Evolutionary conservation across 257 asterid genomes (phyloP), one percentile per base, ranked within the genome.

Genomic region (Orobanche coerulescens): DNA sequence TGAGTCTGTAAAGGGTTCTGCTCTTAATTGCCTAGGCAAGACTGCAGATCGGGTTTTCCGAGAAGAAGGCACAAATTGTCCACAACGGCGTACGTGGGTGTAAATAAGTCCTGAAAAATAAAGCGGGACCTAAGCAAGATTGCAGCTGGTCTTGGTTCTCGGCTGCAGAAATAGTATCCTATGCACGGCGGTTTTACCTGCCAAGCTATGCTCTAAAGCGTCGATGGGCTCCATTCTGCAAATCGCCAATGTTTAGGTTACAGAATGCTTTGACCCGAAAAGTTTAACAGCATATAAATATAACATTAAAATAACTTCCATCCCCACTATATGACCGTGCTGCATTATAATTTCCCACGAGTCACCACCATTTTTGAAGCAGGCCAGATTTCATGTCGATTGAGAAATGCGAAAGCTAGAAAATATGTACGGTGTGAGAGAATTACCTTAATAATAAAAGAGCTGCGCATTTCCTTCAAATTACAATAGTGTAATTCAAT

Each of bases 401-500:
- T 75, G 1, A 86, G 71, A 16, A 89, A 76, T 1, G 85, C 84
- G 40, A 89, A 63, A 20, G 92, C 91, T 14, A 56, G 40, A 47
- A 84, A 87, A 49, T 62, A 34, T 6, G 96, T 93, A 49, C 63
- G 72, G 51, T 68, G 74, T 4, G 97, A 90, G 54, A 90, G 74
- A 24, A 90, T 65, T 28, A 77, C 79, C 70, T 90, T 90, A 33
- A 75, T 81, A 4, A 90, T 69, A 49, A 82, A 90, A 1, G 56
- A 23, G 25, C 87, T 95, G 15, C 97, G 83, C 84, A 90, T 90
- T 58, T 81, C 84, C 73, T 50, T 75, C 68, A 84, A 68, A 69
- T 62, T 78, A 25, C 49, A 69, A 14, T 39, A 46, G 14, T 69
- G 64, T 4, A 66, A 0, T 18, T 70, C 78, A n/a, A 69, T 75